These are phyloP conservation scores for Sclerotinia borealis DNA, from an alignment of 2,329 filamentous ascomycete genomes.

Conservation along the genomic window DNA sequence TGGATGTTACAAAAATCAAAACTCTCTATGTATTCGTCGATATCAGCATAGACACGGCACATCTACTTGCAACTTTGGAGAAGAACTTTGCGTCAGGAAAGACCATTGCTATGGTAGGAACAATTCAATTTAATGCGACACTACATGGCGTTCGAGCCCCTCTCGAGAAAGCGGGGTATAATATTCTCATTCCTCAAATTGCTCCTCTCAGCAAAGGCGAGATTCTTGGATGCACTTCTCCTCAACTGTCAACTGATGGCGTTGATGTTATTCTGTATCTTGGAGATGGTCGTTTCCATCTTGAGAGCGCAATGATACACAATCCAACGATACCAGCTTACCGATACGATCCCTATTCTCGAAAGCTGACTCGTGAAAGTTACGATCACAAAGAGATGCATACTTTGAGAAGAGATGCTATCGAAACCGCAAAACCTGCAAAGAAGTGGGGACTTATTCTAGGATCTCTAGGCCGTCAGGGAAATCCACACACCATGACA, in stretches of 20 bases:
- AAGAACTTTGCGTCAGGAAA: conserved; percentile 82
- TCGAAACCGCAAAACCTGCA: conserved; percentile 67
- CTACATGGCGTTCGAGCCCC: conserved; percentile 76
- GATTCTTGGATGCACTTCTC: conserved; percentile 95
- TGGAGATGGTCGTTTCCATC: conserved; percentile 88
- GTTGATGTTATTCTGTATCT: conserved; percentile 82
- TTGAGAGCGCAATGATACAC: conserved; percentile 98
- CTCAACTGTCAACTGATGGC: conserved; percentile 53
- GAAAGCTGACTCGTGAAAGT: conserved; percentile 81
- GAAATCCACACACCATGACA: conserved; percentile 86
- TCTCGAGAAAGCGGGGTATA: conserved; percentile 79
- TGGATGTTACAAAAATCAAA: conserved; percentile 94
- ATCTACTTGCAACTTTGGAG: conserved; percentile 79
- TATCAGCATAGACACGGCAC: conserved; percentile 87
- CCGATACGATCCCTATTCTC: conserved; percentile 92
- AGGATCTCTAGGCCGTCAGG: conserved; percentile 85
- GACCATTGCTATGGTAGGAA: conserved; percentile 87
- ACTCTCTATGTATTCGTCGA: conserved; percentile 98
- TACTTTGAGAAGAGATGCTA: conserved; percentile 68
- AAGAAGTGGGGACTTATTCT: conserved; percentile 93
- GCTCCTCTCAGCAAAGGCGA: conserved; percentile 89
- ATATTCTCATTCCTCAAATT: conserved; percentile 84
- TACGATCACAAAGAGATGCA: conserved; percentile 94
- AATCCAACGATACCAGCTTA: conserved; percentile 89
- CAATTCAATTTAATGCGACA: conserved; percentile 97